Base-by-base conservation (phyloP, 768 basidiomycete genomes). In the Hemileccinum impolitum region DNA sequence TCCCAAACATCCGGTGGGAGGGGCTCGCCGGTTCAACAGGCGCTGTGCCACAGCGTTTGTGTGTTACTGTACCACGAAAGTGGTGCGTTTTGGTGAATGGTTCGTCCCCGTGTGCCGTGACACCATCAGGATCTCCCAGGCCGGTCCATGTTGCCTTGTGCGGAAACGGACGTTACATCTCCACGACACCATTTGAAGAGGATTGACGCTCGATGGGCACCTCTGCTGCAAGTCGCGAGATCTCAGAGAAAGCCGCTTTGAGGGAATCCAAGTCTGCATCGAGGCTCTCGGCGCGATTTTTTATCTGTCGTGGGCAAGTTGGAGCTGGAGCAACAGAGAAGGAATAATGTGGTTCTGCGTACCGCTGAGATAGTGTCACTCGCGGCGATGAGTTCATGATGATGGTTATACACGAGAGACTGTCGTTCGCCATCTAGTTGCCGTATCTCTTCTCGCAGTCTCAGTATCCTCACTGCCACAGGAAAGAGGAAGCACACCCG, bases 341-440 rank as follows among this genome's bases (percentile, higher is more conserved):
- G 23, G 23, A 19, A 19, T 6, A 19, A 42, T 38, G 31, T 25
- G 26, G 40, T 19, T 36, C 12, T 28, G 58, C 83, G 17, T 67
- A 93, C 91, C 6, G 85, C 82, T 51, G 85, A 82, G 55, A 96
- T 95, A 9, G 94, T 95, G 59, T 93, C 90, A 51, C 87, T 91
- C 3, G 94, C 94, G 1, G 90, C 90, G 43, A 96, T 94, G 17
- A 96, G 83, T 56, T 96, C 94, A 51, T 94, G 91, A 60, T 96
- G 94, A 61, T 94, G 93, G 58, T 94, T 93, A 63, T 96, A 96
- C 11, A 96, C 93, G 38, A 96, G 74, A 9, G 88, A 87, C 66
- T 96, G 93, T 19, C 90, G 74, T 60, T 95, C 93, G 60, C 86
- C 82, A 48, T 95, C 91, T 13, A 96, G 70, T 53, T 91, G 81